Evolutionary conservation across 225 moss, liverwort and hornwort species (phyloP), one percentile per base, ranked within the genome.

Genomic region (Takakia lepidozioides): DNA sequence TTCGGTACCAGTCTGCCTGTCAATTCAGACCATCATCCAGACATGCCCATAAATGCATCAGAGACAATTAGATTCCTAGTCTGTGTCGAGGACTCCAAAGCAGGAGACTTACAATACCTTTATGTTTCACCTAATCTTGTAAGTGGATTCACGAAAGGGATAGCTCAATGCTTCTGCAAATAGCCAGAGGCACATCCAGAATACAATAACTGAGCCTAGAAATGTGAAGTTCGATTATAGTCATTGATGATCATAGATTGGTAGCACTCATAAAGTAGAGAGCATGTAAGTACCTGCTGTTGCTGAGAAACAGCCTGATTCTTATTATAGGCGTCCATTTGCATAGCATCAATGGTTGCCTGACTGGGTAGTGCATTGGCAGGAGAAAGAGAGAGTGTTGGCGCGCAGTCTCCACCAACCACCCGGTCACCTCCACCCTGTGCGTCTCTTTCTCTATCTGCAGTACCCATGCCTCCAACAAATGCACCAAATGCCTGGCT

Each of bases 1-100:
- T 79, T 1, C 88, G 82, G 10, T 83, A 63, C 88, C 87, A 87
- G 28, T 93, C 92, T 9, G 70, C 58, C 48, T 83, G 80, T 11
- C 32, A 7, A 32, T 32, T 0, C 32, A 32, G 32, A 6, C 7
- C 8, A 32, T 32, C 0, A 32, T 32, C 32, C 11, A 0, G 8
- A 32, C 32, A 32, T 32, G 32, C 25, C 11, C 6, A 11, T 6
- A 32, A 6, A 32, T 32, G 32, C 19, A 9, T 30, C 7, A 46
- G n/a, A n/a, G n/a, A n/a, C n/a, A n/a, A n/a, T n/a, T n/a, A n/a
- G n/a, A n/a, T n/a, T n/a, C n/a, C n/a, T n/a, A n/a, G n/a, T n/a
- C n/a, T n/a, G n/a, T n/a, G n/a, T n/a, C n/a, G n/a, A n/a, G n/a
- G n/a, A 32, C 32, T 32, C 26, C 30, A 11, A 29, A 27, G 19